Evolutionary conservation across 345 rosid species (phyloP), one percentile per base, ranked within the genome.

Genomic region (Fremontodendron californicum): DNA sequence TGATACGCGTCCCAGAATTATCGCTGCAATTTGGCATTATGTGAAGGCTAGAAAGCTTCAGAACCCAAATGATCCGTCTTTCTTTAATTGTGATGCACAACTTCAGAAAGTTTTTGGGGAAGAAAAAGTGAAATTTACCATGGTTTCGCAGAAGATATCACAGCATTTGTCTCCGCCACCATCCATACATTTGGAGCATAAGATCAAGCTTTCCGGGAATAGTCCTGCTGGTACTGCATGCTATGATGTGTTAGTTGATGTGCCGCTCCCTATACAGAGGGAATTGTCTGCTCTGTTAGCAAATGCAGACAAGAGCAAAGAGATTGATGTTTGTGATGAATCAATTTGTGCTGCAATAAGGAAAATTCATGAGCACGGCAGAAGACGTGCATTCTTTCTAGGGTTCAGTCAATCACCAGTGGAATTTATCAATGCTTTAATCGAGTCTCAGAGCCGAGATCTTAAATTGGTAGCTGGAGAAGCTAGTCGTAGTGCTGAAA

Each of bases 21-120:
- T 96, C n/a, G 97, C 97, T 80, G 96, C 96, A 37, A 88, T 96
- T 78, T 96, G 99, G 99, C 99, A 96, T 82, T 96, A 96, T 78
- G 99, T 93, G 27, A 96, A 96, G 86, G 99, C 98, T 57, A 91
- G 97, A 84, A 96, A 93, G 83, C 71, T 96, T 85, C 99, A 93
- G 89, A 89, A 86, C 82, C 92, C 93, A 18, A 90, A 90, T 75
- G 99, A 96, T 63, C 96, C 99, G 6, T 91, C 99, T 6, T 86
- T 72, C 81, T 93, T 96, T 76, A 86, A 78, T 74, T 96, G 99
- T 74, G 99, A 96, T 78, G 81, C 88, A 75, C 94, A 97, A 37
- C 97, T 96, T 71, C 90, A 85, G 61, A 96, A 88, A 82, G 99
- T 96, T 29, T 96, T 96, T 82, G 97, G 98, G 76, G 99, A 96